Evolutionary conservation across 306 rosid genomes (phyloP), one percentile per base, ranked within the genome.

Genomic region (Corylus avellana): DNA sequence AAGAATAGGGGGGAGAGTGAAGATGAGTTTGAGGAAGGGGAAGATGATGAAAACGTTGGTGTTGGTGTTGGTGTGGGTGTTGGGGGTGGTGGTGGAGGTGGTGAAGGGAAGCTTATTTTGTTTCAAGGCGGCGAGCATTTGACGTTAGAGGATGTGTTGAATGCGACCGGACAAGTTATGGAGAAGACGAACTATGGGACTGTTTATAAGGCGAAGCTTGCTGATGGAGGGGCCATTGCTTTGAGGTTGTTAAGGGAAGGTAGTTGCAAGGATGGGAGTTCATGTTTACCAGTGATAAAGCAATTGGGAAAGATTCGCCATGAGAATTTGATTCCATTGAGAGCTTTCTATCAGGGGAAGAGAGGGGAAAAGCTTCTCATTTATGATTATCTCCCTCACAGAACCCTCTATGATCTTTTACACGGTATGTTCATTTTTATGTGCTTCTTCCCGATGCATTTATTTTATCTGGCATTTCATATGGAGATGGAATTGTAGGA

Each of bases 321-420:
- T 14, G 99, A 96, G 88, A 96, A 93, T 81, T 87, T 96, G 96
- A 88, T 96, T 84, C 98, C 98, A 22, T 72, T 96, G 87, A 93
- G 96, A 77, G 99, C 98, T 80, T 96, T 96, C 86, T 96, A 96
- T 83, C 96, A 93, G 64, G 98, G 99, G 27, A 93, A 90, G 85
- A 82, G 98, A 90, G 99, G 99, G 77, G 99, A 93, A 87, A 96
- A 93, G 90, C 93, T 96, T 57, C 97, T 96, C 75, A 96, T 96
- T 58, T 90, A 89, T 85, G 99, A 96, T 44, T 88, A 89, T 84
- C 86, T 90, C 39, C 91, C 93, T 77, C 94, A 88, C 37, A 83
- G 89, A 87, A 83, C 83, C 44, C 95, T 96, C 75, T 75, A 96
- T 88, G 98, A 96, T 80, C 91, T 89, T 73, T 85, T 96, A 74